phyloP scores from a whole-genome alignment of 768 basidiomycete species.

The Crassisporium funariophilum region DNA sequence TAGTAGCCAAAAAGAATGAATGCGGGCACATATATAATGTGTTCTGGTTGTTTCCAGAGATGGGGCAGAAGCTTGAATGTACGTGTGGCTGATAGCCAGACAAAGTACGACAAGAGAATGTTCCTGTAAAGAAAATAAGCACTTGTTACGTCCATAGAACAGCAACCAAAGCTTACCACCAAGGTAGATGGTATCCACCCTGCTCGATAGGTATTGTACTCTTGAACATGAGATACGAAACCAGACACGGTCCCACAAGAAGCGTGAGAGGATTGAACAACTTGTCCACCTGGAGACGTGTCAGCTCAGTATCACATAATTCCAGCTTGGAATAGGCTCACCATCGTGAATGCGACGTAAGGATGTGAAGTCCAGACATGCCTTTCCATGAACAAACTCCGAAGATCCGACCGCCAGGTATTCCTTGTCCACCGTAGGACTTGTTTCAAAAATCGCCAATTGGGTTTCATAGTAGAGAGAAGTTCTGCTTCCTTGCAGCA shows the following conservation, averaged over 20 bases:
- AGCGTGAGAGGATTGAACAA: constrained; percentile 86
- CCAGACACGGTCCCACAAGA: constrained; percentile 80
- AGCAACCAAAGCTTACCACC: constrained; percentile 58
- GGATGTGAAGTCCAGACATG: constrained; percentile 89
- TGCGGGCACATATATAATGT: constrained; percentile 82
- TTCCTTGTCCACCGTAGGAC: constrained; percentile 93
- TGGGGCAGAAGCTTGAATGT: constrained; percentile 84
- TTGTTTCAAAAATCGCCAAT: constrained; percentile 95
- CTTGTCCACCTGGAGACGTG: constrained; percentile 67
- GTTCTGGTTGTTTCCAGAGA: constrained; percentile 73
- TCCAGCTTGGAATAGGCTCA: constrained; percentile 51
- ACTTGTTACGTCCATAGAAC: constrained; percentile 7
- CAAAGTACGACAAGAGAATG: constrained; percentile 63
- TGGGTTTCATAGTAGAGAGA: constrained; percentile 92
- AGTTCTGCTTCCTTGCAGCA: constrained; percentile 84
- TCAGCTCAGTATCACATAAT: constrained; percentile 3
- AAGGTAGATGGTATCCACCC: constrained; percentile 82
- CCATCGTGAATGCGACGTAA: constrained; percentile 93
- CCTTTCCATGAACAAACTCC: constrained; percentile 87
- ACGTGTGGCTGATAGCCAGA: constrained; percentile 72
- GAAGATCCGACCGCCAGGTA: constrained; percentile 89
- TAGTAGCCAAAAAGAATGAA: constrained; percentile 92
- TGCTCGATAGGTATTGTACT: constrained; percentile 63
- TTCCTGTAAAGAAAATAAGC: constrained; percentile 48
- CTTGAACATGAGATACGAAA: constrained; percentile 77